phyloP scores from a whole-genome alignment of 768 basidiomycete species.

The Lentinula aciculospora region DNA sequence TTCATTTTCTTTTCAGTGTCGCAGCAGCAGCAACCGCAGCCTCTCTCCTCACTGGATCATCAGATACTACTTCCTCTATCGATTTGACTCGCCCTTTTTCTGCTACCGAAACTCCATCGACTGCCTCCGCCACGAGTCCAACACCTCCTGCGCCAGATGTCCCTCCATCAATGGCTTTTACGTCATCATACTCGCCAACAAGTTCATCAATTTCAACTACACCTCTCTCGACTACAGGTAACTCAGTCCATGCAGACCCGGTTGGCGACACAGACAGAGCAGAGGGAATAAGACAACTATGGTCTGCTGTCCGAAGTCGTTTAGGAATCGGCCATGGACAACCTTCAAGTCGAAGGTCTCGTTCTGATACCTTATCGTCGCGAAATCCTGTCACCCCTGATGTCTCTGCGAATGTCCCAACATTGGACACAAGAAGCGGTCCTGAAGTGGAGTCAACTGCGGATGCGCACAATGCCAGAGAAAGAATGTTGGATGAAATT shows the following conservation, averaged over 20 bases:
- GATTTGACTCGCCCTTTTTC: constrained; percentile 30
- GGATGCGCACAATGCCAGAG: constrained; percentile 41
- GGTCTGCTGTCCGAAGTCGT: neutral
- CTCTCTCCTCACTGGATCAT: constrained; percentile 71
- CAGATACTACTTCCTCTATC: constrained; percentile 54
- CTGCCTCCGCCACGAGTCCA: neutral
- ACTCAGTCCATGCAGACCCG: neutral
- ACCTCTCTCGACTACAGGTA: neutral
- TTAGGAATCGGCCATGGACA: neutral
- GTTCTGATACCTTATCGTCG: neutral
- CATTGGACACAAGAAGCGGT: neutral
- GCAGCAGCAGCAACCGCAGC: constrained; percentile 91
- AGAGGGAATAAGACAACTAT: constrained; percentile 4
- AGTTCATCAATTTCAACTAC: constrained; percentile 6
- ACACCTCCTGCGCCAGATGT: constrained; percentile 1
- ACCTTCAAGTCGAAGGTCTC: neutral
- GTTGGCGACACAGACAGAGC: neutral
- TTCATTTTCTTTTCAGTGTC: constrained; percentile 43
- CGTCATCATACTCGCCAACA: constrained; percentile 10
- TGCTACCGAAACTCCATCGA: constrained; percentile 26
- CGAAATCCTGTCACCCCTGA: neutral
- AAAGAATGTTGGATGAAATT: constrained; percentile 77
- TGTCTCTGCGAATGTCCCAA: neutral
- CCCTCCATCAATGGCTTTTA: constrained; percentile 2
- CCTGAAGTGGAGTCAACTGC: neutral